Base-by-base conservation (phyloP, 2,329 filamentous ascomycete genomes). In the Penicillium oxalicum region DNA sequence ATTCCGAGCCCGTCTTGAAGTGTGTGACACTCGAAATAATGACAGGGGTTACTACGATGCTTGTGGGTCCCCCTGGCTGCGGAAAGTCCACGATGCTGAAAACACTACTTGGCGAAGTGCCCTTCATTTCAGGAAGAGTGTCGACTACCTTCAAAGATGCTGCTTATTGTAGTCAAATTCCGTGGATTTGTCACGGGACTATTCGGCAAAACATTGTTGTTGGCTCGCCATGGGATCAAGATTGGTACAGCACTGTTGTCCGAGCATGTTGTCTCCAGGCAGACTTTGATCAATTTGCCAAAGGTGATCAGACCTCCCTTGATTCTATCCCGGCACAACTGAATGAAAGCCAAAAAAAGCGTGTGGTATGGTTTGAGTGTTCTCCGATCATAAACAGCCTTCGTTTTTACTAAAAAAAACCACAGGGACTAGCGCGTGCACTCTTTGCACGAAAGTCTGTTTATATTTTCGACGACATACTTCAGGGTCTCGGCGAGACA, bases 381-480 rank as follows among this genome's bases (percentile, higher is more conserved):
- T 13, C 18, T 26, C 6, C 25, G n/a, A 11, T 18, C n/a, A 26
- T n/a, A 38, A 2, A 9, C 2, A 9, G 9, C 8, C 24, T 9
- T 11, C 6, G 26, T 11, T 32, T 7, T 8, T 6, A n/a, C 26
- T 38, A 18, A 32, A 12, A 25, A 25, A 25, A 5, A 4, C 4
- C 12, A 2, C 42, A 57, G 53, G 67, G 72, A 4, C 60, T 76
- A n/a, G 73, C 74, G 5, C 58, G 74, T 44, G 72, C 72, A 9
- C 57, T 74, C 8, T 76, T 74, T 51, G 66, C 72, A 9, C 65
- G 68, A 43, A 66, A 67, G 32, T 59, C 68, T 11, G 62, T 73
- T 25, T 56, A 74, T n/a, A 59, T 76, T 13, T 60, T 76, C 18
- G 74, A 76, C 53, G 73, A 75, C 51, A 67, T 68, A 32, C 65